Evolutionary conservation across 139 green algal species (phyloP).

Genomic region (Coelastrella sp.): DNA sequence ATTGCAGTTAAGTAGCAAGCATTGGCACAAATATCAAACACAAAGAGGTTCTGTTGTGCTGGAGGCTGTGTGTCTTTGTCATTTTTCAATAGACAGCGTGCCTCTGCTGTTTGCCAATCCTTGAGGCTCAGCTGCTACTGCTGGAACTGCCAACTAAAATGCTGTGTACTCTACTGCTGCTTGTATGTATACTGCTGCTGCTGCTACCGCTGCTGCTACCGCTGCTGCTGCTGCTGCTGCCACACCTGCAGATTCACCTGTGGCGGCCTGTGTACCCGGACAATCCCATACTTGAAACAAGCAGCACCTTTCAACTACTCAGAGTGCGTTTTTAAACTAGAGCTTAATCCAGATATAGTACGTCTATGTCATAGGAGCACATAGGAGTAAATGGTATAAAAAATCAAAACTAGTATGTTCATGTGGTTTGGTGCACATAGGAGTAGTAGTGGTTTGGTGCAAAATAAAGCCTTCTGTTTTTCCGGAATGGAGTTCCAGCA

Average conservation of each 20-base stretch:
- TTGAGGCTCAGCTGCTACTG: neutral
- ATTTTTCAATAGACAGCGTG: neutral
- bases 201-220: neutral
- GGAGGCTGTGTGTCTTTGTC: neutral
- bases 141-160: neutral
- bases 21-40: too few relatives aligned
- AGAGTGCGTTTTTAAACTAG: neutral
- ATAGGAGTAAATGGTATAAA: too few relatives aligned
- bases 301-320: slow-evolving; percentile 32
- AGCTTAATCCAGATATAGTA: neutral
- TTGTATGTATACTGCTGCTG: neutral
- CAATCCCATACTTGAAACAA: slow-evolving; percentile 29
- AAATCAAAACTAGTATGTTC: too few relatives aligned
- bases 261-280: slow-evolving; percentile 32
- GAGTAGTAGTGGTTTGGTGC: too few relatives aligned
- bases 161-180: neutral
- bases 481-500: neutral
- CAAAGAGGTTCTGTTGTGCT: too few relatives aligned
- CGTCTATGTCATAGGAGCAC: too few relatives aligned
- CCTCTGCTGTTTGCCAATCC: neutral
- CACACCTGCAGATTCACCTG: slow-evolving; percentile 32
- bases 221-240: slow-evolving; percentile 26
- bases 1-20: too few relatives aligned
- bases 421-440: neutral
- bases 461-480: neutral